Evolutionary conservation across 2,329 filamentous ascomycete genomes (phyloP).

Genomic region (Neospermospora avenae): DNA sequence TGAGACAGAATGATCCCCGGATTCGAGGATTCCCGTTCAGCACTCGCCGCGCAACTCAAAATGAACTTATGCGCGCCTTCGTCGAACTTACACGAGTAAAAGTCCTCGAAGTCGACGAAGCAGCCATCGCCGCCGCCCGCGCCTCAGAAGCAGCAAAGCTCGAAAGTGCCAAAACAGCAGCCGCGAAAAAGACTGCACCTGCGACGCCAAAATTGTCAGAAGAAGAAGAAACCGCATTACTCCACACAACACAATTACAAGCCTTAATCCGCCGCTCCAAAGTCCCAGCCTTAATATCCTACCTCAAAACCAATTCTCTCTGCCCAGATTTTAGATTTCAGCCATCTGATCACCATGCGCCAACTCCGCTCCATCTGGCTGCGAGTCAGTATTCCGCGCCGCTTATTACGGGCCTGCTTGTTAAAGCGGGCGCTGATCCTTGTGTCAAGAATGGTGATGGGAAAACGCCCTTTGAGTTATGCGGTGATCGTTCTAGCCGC

Average conservation of each 20-base stretch:
- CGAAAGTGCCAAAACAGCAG: constrained; percentile 38
- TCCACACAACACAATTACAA: constrained; percentile 88
- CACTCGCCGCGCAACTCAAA: constrained; percentile 86
- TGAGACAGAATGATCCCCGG: constrained; percentile 74
- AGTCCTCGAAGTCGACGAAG: constrained; percentile 72
- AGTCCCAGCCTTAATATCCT: constrained; percentile 79
- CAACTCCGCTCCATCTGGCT: constrained; percentile 78
- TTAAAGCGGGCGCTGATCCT: constrained; percentile 73
- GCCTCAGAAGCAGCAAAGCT: constrained; percentile 46
- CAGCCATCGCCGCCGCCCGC: constrained; percentile 49
- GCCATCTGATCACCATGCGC: constrained; percentile 71
- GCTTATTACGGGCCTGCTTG: constrained; percentile 72
- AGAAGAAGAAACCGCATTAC: constrained; percentile 74
- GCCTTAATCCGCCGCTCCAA: constrained; percentile 87
- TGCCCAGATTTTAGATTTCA: constrained; percentile 71
- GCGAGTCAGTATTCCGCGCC: constrained; percentile 76
- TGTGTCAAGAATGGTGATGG: constrained; percentile 67
- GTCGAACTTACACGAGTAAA: constrained; percentile 92
- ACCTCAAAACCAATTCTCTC: constrained; percentile 73
- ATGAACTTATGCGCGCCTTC: constrained; percentile 90
- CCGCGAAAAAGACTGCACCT: constrained; percentile 43
- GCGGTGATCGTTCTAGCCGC: constrained; percentile 79
- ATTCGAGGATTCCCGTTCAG: constrained; percentile 90
- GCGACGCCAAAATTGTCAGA: constrained; percentile 64
- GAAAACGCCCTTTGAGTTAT: constrained; percentile 83